Base-by-base conservation (phyloP, 768 basidiomycete genomes). In the Tephrocybe sp. region DNA sequence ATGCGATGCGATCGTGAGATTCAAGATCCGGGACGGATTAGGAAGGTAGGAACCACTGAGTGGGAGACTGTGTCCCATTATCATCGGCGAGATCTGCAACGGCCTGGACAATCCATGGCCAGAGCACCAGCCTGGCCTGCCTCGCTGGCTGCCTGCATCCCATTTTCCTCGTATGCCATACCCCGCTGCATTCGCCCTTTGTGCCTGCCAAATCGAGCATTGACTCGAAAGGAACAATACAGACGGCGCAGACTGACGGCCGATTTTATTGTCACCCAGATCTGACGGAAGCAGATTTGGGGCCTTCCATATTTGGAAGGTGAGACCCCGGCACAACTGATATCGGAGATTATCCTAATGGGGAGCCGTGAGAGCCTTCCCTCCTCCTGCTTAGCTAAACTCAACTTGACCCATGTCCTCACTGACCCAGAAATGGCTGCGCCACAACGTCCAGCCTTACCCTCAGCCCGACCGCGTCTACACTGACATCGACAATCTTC, bases 361-460 rank as follows among this genome's bases (percentile, higher is more conserved):
- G 54, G 42, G 54, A 45, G 45, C 33, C 47, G 54, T 52, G 57
- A 39, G 54, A 52, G 43, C 19, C 13, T 16, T 23, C 23, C 19
- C 38, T 27, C 30, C 33, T 39, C 37, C 23, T 25, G 47, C 45
- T 39, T 50, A 43, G 13, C 36, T 51, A 46, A 15, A 51, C 37
- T 23, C 42, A 40, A 30, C 41, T 22, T 33, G 4, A 18, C 39
- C 11, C 29, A 62, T 63, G 60, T 49, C 49, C 48, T 57, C 73
- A 1, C 69, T 77, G 55, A 78, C 74, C 5, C 74, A 72, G 57
- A 71, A 70, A 63, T 92, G 89, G 89, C 75, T 92, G 52, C 75
- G 78, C 22, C 77, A 87, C 54, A 80, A 83, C 55, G 69, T 78
- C 50, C 72, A 69, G 53, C 61, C 78, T 19, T 94, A 94, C 60